phyloP scores from a whole-genome alignment of 352 stramenopile genomes.

The Saprolegnia parasitica region DNA sequence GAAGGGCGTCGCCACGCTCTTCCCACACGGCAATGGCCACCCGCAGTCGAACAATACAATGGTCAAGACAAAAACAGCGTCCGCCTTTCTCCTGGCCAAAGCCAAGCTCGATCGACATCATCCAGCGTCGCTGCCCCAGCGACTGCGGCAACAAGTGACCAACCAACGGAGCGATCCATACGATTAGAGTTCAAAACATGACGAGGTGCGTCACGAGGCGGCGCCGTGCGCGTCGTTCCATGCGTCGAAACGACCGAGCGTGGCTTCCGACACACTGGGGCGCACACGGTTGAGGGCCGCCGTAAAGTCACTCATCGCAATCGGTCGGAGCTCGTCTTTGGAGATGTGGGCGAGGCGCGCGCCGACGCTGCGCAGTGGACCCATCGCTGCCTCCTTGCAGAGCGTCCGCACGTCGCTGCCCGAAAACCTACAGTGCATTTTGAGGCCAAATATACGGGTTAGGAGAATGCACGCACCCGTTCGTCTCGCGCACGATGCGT shows the following conservation, averaged over 20 bases:
- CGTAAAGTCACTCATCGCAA: conserved; percentile 54
- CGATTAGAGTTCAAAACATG: neutral
- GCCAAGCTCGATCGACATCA: conserved; percentile 3
- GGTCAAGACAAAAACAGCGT: neutral
- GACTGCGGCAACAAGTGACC: neutral
- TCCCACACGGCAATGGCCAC: neutral
- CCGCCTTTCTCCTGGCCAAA: neutral
- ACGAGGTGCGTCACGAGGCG: neutral
- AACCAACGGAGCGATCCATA: neutral
- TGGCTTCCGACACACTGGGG: conserved; percentile 63
- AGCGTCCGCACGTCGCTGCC: conserved; percentile 89
- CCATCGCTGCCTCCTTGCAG: conserved; percentile 91
- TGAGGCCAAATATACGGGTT: too few relatives aligned
- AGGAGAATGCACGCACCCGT: conserved; percentile 47
- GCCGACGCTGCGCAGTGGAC: conserved; percentile 82
- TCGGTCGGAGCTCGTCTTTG: conserved; percentile 56
- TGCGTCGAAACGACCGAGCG: conserved; percentile 44
- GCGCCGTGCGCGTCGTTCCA: conserved; percentile 72
- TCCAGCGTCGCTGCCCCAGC: neutral
- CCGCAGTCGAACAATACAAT: neutral
- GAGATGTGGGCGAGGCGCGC: conserved; percentile 49
- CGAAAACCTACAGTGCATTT: conserved; percentile 32
- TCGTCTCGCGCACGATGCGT: conserved; percentile 60
- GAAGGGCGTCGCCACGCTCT: neutral
- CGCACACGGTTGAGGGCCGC: conserved; percentile 52